Percentiles rank a stretch among this genome's conserved stretches.
These are phyloP conservation scores for Oenanthe sinensis DNA, from an alignment of 129 eudicot species.

Conservation along the genomic window DNA sequence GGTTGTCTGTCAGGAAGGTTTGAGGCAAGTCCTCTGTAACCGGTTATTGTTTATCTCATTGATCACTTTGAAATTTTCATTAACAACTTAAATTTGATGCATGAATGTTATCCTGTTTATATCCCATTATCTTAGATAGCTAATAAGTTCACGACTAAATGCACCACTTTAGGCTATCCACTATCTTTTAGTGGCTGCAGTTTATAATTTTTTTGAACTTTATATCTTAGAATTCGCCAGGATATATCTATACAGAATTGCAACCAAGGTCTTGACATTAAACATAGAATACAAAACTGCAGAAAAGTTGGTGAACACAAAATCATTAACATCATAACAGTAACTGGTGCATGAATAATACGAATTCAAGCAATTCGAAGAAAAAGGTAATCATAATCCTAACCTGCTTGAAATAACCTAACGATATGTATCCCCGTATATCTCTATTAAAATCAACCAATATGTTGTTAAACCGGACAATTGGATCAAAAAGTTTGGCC, in stretches of 20 bases:
- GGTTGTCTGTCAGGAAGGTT: constrained; percentile 87
- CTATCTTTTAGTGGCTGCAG: not conserved
- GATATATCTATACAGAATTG: too few relatives aligned
- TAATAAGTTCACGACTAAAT: not conserved
- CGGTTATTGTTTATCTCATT: not conserved
- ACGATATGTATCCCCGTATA: constrained; percentile 86
- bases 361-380: not conserved
- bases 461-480: constrained; percentile 75
- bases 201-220: not conserved
- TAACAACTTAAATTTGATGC: too few relatives aligned
- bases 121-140: not conserved
- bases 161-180: not conserved
- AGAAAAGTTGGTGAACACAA: too few relatives aligned
- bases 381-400: not conserved
- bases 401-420: constrained; percentile 89
- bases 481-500: constrained; percentile 81
- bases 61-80: not conserved
- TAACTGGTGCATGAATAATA: too few relatives aligned
- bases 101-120: not conserved
- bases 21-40: constrained; percentile 35
- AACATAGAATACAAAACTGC: too few relatives aligned
- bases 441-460: constrained; percentile 83
- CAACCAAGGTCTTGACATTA: too few relatives aligned
- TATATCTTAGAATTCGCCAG: not conserved
- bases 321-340: too few relatives aligned